Percentiles rank a stretch among this genome's conserved stretches.
Conservation (phyloP, 495 filamentous ascomycete genomes). For the Aspergillus kassunensis region DNA sequence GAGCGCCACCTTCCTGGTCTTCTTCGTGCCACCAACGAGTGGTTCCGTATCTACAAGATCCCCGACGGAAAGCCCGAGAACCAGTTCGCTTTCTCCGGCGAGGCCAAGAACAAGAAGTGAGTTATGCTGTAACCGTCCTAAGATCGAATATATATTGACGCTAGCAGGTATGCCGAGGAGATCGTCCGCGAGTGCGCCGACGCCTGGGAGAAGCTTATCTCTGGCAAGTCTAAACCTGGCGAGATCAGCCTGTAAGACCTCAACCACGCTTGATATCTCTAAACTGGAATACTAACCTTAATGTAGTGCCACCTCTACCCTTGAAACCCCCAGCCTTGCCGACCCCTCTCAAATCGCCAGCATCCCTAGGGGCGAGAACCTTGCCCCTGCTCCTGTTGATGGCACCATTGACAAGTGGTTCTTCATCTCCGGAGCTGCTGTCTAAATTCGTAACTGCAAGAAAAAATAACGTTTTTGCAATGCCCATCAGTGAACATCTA, state of each 20-base stretch:
- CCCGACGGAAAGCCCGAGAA: slow-evolving; percentile 99
- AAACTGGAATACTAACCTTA: slow-evolving; percentile 17
- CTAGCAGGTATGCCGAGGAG: slow-evolving; percentile 78
- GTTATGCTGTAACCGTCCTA: slow-evolving; percentile 18
- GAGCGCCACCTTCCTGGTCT: slow-evolving; percentile 97
- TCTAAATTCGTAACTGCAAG: slow-evolving; percentile 49
- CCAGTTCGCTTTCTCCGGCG: slow-evolving; percentile 99
- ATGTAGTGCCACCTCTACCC: slow-evolving; percentile 70
- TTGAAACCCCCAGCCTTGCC: slow-evolving; percentile 66
- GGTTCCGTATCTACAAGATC: slow-evolving; percentile 99
- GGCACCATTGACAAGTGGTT: slow-evolving; percentile 99
- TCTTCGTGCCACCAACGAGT: slow-evolving; percentile 97
- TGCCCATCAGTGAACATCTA: slow-evolving; percentile 8
- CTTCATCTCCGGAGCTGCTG: slow-evolving; percentile 98
- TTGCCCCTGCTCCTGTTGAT: slow-evolving; percentile 84
- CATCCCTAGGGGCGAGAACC: slow-evolving; percentile 69
- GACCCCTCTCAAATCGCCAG: slow-evolving; percentile 60
- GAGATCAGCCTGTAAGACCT: slow-evolving; percentile 76
- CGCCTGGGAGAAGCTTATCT: slow-evolving; percentile 94
- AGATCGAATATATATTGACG: slow-evolving; percentile 14
- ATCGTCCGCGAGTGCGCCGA: slow-evolving; percentile 93
- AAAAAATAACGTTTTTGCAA: slow-evolving; percentile 16
- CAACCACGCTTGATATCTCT: slow-evolving; percentile 15
- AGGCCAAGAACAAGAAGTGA: slow-evolving; percentile 99
- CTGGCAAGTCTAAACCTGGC: slow-evolving; percentile 74